A percentile compares a stretch with the other conserved stretches of the same genome.
Conservation (phyloP, 2,329 filamentous ascomycete genomes). For the Malbranchea zuffiana region DNA sequence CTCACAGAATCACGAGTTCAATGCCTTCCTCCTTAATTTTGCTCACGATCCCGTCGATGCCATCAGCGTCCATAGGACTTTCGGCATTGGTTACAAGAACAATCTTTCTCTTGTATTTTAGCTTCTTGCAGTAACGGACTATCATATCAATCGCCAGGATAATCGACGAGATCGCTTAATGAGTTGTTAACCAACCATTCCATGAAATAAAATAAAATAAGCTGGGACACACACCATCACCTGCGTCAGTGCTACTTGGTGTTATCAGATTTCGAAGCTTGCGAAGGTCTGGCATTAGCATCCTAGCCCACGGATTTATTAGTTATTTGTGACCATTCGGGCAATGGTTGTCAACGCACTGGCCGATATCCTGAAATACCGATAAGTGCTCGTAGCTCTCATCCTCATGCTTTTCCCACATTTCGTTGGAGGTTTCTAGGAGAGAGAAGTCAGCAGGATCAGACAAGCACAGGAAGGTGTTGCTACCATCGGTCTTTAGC, state of each 20-base stretch:
- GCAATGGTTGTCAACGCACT: constrained; percentile 47
- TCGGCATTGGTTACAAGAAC: constrained; percentile 75
- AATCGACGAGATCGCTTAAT: constrained; percentile 62
- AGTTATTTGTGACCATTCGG: constrained; percentile 10
- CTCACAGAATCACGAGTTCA: constrained; percentile 66
- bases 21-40: constrained; percentile 70
- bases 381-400: constrained; percentile 72
- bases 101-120: constrained; percentile 72
- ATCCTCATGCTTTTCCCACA: constrained; percentile 43
- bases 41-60: constrained; percentile 55
- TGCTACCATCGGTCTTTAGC: constrained; percentile 65
- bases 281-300: constrained; percentile 58
- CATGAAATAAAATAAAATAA: not conserved
- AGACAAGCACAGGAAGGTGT: too few relatives aligned
- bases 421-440: constrained; percentile 54
- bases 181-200: not conserved
- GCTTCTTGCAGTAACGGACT: constrained; percentile 61
- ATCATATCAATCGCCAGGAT: constrained; percentile 85
- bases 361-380: constrained; percentile 53
- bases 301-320: constrained; percentile 26
- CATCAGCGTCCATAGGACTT: constrained; percentile 60
- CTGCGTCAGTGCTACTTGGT: constrained; percentile 55
- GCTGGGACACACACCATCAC: constrained; percentile 51
- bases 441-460: constrained; percentile 13
- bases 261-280: constrained; percentile 52